Conservation (phyloP, 768 basidiomycete genomes). For the Hypholoma fasciculare region DNA sequence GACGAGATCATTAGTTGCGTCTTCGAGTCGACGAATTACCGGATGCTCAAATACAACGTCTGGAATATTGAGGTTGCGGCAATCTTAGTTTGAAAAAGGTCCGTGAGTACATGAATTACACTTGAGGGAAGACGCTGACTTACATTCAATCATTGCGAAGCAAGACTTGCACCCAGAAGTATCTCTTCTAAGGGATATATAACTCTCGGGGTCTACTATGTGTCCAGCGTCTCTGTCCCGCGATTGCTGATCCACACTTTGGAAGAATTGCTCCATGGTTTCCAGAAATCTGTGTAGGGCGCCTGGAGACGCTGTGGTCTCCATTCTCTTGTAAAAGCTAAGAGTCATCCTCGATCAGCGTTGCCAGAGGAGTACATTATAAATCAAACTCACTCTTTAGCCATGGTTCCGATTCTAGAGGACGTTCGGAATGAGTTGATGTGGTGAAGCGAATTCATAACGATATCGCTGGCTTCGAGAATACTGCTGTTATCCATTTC, state of each 20-base stretch:
- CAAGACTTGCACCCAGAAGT: conserved; percentile 84
- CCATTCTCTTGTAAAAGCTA: conserved; percentile 72
- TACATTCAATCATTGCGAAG: conserved; percentile 79
- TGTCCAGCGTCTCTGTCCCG: conserved; percentile 56
- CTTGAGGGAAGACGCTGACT: conserved; percentile 13
- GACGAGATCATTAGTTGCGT: conserved; percentile 80
- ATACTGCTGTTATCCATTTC: conserved; percentile 72
- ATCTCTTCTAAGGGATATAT: conserved; percentile 77
- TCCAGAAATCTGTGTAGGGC: conserved; percentile 75
- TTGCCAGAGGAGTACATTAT: conserved; percentile 20
- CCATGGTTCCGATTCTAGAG: conserved; percentile 66
- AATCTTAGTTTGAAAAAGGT: conserved; percentile 36
- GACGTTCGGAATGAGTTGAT: conserved; percentile 54
- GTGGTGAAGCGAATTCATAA: conserved; percentile 71
- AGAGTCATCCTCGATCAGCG: conserved; percentile 26
- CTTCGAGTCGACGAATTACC: conserved; percentile 60
- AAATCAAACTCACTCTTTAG: conserved; percentile 59
- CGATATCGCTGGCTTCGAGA: conserved; percentile 55
- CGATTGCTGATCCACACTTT: conserved; percentile 75
- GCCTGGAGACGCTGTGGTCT: conserved; percentile 60
- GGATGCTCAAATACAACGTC: conserved; percentile 83
- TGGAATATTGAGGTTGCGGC: conserved; percentile 74
- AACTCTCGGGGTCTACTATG: conserved; percentile 79
- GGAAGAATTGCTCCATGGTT: conserved; percentile 79
- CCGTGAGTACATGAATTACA: conserved; percentile 3